A percentile compares a stretch with the other conserved stretches of the same genome.
Conservation (phyloP, 768 basidiomycete genomes). For the Leccinum fibrillosum region DNA sequence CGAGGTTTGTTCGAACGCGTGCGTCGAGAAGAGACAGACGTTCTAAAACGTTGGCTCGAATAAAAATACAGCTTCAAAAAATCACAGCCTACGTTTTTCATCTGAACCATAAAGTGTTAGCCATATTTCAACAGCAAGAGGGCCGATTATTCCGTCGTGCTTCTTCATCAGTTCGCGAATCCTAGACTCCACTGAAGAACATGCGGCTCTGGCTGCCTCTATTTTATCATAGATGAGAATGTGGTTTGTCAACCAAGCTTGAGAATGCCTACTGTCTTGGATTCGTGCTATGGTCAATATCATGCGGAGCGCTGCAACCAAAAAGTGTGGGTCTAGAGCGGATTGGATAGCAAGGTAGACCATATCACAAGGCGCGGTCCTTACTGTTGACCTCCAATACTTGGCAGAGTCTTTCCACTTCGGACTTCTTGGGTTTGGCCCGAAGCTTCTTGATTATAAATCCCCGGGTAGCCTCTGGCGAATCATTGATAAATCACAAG, state of each 20-base stretch:
- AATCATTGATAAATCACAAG: not conserved
- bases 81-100: not conserved
- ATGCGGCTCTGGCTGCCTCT: not conserved
- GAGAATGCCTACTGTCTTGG: constrained; percentile 3
- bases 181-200: not conserved
- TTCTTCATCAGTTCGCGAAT: constrained; percentile 11
- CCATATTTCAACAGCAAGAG: constrained; percentile 20
- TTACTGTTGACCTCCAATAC: constrained; percentile 15
- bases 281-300: constrained; percentile 13
- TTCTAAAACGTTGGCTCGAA: too few relatives aligned
- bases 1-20: too few relatives aligned
- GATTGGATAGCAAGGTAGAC: not conserved
- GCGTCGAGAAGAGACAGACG: too few relatives aligned
- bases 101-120: constrained; percentile 7
- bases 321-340: constrained; percentile 3
- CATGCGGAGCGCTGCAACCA: constrained; percentile 19
- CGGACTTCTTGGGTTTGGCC: not conserved
- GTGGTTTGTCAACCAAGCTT: not conserved
- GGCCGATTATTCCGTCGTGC: constrained; percentile 9
- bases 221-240: not conserved
- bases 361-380: not conserved
- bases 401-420: constrained; percentile 4
- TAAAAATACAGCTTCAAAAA: not conserved
- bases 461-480: constrained; percentile 7
- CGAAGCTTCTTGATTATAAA: not conserved